phyloP scores from a whole-genome alignment of 169 alveolate species.

The Plasmodium reichenowi region DNA sequence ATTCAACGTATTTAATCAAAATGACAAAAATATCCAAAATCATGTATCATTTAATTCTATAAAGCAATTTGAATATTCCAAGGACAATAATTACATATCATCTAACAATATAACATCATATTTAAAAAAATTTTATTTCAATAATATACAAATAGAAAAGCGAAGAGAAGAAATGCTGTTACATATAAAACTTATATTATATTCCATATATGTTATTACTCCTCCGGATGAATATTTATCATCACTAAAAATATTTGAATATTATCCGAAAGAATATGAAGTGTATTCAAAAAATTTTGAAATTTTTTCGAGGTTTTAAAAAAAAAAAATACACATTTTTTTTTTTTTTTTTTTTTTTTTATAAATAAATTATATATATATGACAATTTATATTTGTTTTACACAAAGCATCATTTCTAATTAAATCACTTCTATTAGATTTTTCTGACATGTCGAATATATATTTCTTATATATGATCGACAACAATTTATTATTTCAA shows the following conservation, averaged over 20 bases:
- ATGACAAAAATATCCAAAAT: neutral
- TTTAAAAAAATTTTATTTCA: slow-evolving; percentile 49
- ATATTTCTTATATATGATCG: no score
- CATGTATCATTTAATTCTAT: neutral
- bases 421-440: no score
- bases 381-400: no score
- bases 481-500: slow-evolving; percentile 7
- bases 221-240: slow-evolving; percentile 17
- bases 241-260: slow-evolving; percentile 26
- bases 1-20: slow-evolving; percentile 41
- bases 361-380: no score
- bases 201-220: slow-evolving; percentile 7
- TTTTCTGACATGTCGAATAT: no score
- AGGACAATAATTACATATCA: neutral
- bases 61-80: neutral
- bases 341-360: neutral
- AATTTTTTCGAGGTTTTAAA: slow-evolving; percentile 38
- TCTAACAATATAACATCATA: slow-evolving; percentile 24
- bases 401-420: no score
- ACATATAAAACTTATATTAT: slow-evolving; percentile 54
- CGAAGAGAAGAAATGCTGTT: slow-evolving; percentile 20
- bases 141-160: slow-evolving; percentile 19
- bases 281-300: slow-evolving; percentile 38
- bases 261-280: slow-evolving; percentile 40
- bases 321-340: neutral